Base-by-base conservation (phyloP, 805 yeast species). In the Groenewaldozyma salmanticensis region DNA sequence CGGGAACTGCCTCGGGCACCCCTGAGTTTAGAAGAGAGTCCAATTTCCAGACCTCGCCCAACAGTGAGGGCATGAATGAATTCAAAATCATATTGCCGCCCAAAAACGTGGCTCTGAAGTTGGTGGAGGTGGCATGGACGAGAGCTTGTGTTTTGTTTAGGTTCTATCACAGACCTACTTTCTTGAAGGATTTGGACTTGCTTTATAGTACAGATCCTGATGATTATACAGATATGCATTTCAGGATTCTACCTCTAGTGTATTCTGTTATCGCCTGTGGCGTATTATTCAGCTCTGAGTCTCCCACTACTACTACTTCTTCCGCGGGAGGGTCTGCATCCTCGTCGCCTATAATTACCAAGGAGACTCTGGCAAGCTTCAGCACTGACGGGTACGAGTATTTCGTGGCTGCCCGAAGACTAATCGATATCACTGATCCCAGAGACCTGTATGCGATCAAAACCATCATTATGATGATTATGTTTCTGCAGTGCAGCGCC, bases 261-360 rank as follows among this genome's bases (percentile, higher is more conserved):
- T 86, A 86, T 60, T 75, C 92, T 1, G 82, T 85, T n/a, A 69
- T 87, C 63, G 95, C 95, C 0, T 84, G 86, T 48, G 96, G 96
- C 13, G 83, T 86, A 3, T 64, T 86, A 29, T 84, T 87, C 51
- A 41, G 51, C 7, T 7, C 13, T 24, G 29, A 24, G 7, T 9
- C 7, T 24, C 7, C 11, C 11, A 13, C 13, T 24, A 13, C 13
- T 7, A 13, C 7, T 24, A 7, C 29, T 24, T 24, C 29, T 24
- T 9, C 7, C 11, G 7, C 29, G 13, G 29, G 7, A 9, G 29
- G 11, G 7, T 7, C 29, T 24, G 29, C 7, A 9, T 9, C 11
- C 13, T n/a, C n/a, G n/a, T n/a, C n/a, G n/a, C n/a, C n/a, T n/a
- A n/a, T n/a, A n/a, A n/a, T n/a, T n/a, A n/a, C n/a, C n/a, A n/a